Percentiles rank a stretch among this genome's conserved stretches.
phyloP scores from a whole-genome alignment of 2,329 filamentous ascomycete species.

The Pseudogymnoascus sp. region DNA sequence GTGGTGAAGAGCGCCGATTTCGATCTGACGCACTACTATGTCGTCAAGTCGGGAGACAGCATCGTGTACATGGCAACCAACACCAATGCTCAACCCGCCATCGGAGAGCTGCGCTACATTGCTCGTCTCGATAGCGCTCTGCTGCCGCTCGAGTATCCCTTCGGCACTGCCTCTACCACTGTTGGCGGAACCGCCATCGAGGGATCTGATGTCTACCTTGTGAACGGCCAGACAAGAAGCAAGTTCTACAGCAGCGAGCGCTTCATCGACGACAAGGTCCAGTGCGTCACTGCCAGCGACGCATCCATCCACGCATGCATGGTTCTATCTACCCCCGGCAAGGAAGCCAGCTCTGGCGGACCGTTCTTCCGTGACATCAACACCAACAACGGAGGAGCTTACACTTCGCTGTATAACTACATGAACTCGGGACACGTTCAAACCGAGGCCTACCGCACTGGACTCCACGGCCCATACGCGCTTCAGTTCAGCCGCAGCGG shows the following conservation, averaged over 20 bases:
- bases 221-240: constrained; percentile 56
- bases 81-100: constrained; percentile 48
- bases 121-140: constrained; percentile 49
- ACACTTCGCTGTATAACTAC: constrained; percentile 55
- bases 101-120: constrained; percentile 60
- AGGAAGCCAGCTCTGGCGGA: constrained; percentile 58
- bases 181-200: constrained; percentile 49
- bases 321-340: constrained; percentile 44
- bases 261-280: constrained; percentile 63
- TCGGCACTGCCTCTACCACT: constrained; percentile 51
- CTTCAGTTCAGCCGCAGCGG: constrained; percentile 54
- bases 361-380: constrained; percentile 54
- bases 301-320: constrained; percentile 54
- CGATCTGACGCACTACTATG: constrained; percentile 55
- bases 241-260: constrained; percentile 65
- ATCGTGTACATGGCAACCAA: constrained; percentile 57
- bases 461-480: constrained; percentile 60
- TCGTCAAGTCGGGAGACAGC: constrained; percentile 52
- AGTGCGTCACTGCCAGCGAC: constrained; percentile 50
- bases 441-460: constrained; percentile 56
- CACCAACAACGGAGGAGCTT: constrained; percentile 54
- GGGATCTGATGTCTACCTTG: constrained; percentile 53
- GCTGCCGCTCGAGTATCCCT: constrained; percentile 44
- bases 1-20: constrained; percentile 40
- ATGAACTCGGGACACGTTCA: constrained; percentile 57